Evolutionary conservation across 139 green algal genomes (phyloP).

Genomic region (Coccomyxa sp.): DNA sequence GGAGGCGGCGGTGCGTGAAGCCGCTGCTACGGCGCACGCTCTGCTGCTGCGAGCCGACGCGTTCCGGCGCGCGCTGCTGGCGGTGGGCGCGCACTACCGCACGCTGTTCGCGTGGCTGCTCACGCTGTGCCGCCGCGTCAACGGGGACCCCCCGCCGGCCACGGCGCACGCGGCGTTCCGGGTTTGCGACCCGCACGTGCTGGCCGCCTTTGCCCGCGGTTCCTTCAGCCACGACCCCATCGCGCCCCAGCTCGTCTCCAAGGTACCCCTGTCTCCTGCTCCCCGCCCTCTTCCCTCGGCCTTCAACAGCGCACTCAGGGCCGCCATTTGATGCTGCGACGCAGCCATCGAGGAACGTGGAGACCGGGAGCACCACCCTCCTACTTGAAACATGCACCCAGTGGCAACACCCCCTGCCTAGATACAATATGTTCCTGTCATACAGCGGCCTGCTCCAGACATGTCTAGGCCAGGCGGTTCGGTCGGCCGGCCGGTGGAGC

Average conservation of each 20-base stretch:
- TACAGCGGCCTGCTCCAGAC: too few species aligned
- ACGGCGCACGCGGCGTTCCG: slow-evolving; percentile 5
- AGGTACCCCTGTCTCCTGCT: background rate
- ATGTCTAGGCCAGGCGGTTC: too few species aligned
- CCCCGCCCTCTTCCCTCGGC: too few species aligned
- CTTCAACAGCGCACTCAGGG: too few species aligned
- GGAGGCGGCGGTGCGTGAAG: slow-evolving; percentile 18
- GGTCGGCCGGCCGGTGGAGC: too few species aligned
- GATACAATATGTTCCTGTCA: too few species aligned
- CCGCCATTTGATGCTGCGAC: too few species aligned
- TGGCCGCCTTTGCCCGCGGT: slow-evolving; percentile 38
- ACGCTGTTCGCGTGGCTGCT: slow-evolving; percentile 68
- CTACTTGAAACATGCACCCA: too few species aligned
- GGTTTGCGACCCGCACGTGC: slow-evolving; percentile 1
- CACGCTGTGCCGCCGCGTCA: slow-evolving; percentile 30
- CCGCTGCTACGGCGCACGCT: slow-evolving; percentile 11
- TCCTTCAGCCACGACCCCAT: slow-evolving; percentile 40
- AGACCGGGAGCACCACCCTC: too few species aligned
- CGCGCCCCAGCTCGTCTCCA: slow-evolving; percentile 25
- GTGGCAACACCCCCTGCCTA: too few species aligned
- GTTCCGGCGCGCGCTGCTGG: slow-evolving; percentile 30
- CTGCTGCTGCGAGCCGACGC: slow-evolving; percentile 48
- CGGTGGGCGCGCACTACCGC: slow-evolving; percentile 40
- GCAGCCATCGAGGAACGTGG: too few species aligned
- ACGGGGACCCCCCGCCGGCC: slow-evolving; percentile 15